A percentile compares a stretch with the other conserved stretches of the same genome.
These are phyloP conservation scores for Penicillium sp. DNA, from an alignment of 2,329 filamentous ascomycete genomes.

Conservation along the genomic window DNA sequence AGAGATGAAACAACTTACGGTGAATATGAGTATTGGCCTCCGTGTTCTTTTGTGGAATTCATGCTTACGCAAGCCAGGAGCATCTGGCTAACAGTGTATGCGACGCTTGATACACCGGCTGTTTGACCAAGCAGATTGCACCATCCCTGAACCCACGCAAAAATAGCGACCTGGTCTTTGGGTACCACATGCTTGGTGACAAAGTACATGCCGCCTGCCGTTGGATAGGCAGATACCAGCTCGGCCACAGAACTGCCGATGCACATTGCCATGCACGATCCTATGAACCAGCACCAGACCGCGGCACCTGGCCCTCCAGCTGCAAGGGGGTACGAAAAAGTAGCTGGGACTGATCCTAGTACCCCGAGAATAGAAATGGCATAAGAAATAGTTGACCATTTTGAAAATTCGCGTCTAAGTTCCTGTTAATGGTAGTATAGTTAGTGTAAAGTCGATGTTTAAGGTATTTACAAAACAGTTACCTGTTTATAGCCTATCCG, in stretches of 20 bases:
- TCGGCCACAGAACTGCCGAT: constrained; percentile 64
- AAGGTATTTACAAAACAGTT: constrained; percentile 9
- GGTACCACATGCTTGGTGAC: constrained; percentile 64
- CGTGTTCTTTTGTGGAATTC: constrained; percentile 52
- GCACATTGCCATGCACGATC: constrained; percentile 61
- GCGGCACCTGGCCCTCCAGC: constrained; percentile 61
- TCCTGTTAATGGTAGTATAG: constrained; percentile 42
- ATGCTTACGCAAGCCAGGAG: constrained; percentile 59
- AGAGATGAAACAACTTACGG: constrained; percentile 45
- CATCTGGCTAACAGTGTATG: constrained; percentile 63
- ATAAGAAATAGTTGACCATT: constrained; percentile 64
- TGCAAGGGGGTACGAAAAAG: constrained; percentile 55
- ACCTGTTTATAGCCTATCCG: constrained; percentile 63
- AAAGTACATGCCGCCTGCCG: constrained; percentile 66
- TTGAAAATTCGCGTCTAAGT: constrained; percentile 59
- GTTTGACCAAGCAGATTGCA: constrained; percentile 64
- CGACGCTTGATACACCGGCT: constrained; percentile 59
- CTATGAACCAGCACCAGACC: constrained; percentile 64
- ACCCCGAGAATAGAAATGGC: constrained; percentile 64
- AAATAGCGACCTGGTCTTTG: constrained; percentile 57
- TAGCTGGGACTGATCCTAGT: constrained; percentile 62
- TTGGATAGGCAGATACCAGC: constrained; percentile 63
- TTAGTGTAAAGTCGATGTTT: background rate
- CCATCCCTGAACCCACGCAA: constrained; percentile 65
- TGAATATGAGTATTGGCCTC: constrained; percentile 49